Base-by-base conservation (phyloP, 371 early-diverging fungal genomes). In the Mortierella sp. region DNA sequence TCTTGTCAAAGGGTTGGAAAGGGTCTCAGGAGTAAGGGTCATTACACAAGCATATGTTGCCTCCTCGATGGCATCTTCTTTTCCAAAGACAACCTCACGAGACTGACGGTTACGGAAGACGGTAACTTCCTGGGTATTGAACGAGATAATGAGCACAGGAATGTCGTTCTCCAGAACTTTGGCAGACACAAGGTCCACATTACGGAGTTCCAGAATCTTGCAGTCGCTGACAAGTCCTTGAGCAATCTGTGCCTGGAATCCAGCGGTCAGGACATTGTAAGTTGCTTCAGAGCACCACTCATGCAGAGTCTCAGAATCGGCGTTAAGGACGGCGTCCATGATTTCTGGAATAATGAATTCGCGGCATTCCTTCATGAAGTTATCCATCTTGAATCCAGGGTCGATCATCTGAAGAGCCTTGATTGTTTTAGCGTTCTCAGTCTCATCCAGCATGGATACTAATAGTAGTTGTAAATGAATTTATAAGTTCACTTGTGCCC, bases 251-350 rank as follows among this genome's bases (percentile, higher is more conserved):
- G 95, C 92, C 70, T 94, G 92, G 83, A 96, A 89, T 15, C 93
- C 91, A 34, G 94, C 96, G 2, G 93, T 92, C 68, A 99, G 86
- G 42, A 96, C 94, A 67, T 94, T 95, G 83, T 91, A 96, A 6
- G 96, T 93, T 92, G 93, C 95, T 86, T 98, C 99, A 29, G 95
- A 95, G 84, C 96, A 96, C 97, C 98, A 99, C 62, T 91, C 79
- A 76, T 92, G 92, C 57, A 99, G 86, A 3, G 94, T 91, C 49
- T 88, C 93, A 3, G 88, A 85, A 74, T 99, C 97, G 43, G 94
- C 91, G 71, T 91, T 91, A 63, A 97, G 78, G 65, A 96, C 97
- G 2, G 97, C 97, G 73, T 99, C 99, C 86, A 98, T 89, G 58
- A 99, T 83, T 77, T 99, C 99, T n/a, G 99, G 98, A 70, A 99